Evolutionary conservation across 805 yeast species (phyloP).

Genomic region (Zygosaccharomyces bailii): DNA sequence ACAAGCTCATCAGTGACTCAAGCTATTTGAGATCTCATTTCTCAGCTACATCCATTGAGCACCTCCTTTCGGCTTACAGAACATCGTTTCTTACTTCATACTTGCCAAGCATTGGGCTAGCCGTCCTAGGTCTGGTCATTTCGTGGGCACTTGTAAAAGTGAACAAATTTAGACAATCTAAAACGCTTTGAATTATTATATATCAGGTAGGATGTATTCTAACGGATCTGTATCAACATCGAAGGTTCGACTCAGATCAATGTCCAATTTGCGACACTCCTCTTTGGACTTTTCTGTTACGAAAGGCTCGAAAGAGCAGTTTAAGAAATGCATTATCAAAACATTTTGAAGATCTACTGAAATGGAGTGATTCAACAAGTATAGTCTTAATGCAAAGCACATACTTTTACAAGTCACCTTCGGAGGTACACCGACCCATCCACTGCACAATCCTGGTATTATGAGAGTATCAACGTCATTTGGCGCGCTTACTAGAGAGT

Average conservation of each 20-base stretch:
- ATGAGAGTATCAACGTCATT: conserved; percentile 24
- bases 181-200: not conserved
- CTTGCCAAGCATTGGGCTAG: conserved; percentile 26
- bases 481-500: conserved; percentile 23
- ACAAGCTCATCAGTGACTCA: conserved; percentile 28
- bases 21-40: conserved; percentile 30
- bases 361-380: conserved; percentile 16
- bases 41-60: conserved; percentile 16
- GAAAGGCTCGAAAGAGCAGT: conserved; percentile 25
- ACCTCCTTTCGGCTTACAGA: conserved; percentile 26
- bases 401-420: conserved; percentile 29
- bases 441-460: conserved; percentile 35
- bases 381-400: conserved; percentile 30
- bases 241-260: conserved; percentile 18
- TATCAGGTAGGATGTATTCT: conserved; percentile 22
- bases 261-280: conserved; percentile 25
- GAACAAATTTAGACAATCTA: conserved; percentile 1
- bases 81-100: conserved; percentile 30
- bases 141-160: conserved; percentile 18
- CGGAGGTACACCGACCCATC: conserved; percentile 34
- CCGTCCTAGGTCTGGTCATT: conserved; percentile 20
- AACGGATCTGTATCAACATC: conserved; percentile 20
- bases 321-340: conserved; percentile 30
- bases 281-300: conserved; percentile 16
- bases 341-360: conserved; percentile 24